A percentile compares a stretch with the other conserved stretches of the same genome.
These are phyloP conservation scores for Zygotorulaspora chibaensis DNA, from an alignment of 805 yeast species.

Conservation along the genomic window DNA sequence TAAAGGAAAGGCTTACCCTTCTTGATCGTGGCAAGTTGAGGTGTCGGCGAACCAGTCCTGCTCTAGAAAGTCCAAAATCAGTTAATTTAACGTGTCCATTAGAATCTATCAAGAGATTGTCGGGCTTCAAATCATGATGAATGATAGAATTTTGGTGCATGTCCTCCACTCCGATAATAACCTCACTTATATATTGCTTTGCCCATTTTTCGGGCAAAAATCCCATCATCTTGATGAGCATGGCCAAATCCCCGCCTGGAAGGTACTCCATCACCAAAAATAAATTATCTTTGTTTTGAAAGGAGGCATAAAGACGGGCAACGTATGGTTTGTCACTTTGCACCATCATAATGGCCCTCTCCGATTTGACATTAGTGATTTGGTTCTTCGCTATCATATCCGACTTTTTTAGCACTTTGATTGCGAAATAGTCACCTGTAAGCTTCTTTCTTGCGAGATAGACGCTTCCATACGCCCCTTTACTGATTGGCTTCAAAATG, in stretches of 20 bases:
- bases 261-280: slow-evolving; percentile 95
- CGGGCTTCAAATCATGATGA: slow-evolving; percentile 95
- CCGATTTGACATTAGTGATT: slow-evolving; percentile 89
- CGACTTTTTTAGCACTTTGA: slow-evolving; percentile 82
- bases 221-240: slow-evolving; percentile 76
- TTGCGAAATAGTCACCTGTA: slow-evolving; percentile 94
- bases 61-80: slow-evolving; percentile 89
- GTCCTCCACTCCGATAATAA: slow-evolving; percentile 84
- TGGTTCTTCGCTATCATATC: slow-evolving; percentile 98
- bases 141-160: slow-evolving; percentile 84
- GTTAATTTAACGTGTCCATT: slow-evolving; percentile 88
- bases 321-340: slow-evolving; percentile 92
- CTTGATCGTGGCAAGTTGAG: slow-evolving; percentile 26
- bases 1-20: slow-evolving; percentile 8
- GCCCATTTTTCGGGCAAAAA: slow-evolving; percentile 85
- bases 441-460: slow-evolving; percentile 75
- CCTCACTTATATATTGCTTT: slow-evolving; percentile 79
- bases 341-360: slow-evolving; percentile 96
- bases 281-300: slow-evolving; percentile 81
- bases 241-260: slow-evolving; percentile 94
- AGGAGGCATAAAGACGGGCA: slow-evolving; percentile 81
- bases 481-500: slow-evolving; percentile 85
- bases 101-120: slow-evolving; percentile 79
- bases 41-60: slow-evolving; percentile 85
- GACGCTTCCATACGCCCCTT: slow-evolving; percentile 97